Evolutionary conservation across 305 asterid genomes (phyloP).

Genomic region (Fraxinus latifolia): DNA sequence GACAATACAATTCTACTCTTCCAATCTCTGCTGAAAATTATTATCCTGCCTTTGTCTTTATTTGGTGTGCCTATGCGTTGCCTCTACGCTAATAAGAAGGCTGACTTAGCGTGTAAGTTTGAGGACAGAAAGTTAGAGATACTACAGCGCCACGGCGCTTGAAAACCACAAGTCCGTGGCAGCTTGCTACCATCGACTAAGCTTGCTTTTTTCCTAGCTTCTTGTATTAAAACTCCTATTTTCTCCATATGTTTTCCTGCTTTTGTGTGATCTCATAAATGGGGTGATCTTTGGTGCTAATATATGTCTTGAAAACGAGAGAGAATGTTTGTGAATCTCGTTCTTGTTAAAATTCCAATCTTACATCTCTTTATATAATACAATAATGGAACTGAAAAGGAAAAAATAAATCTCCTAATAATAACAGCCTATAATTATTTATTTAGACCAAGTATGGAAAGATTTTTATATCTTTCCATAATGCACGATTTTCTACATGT

Average conservation of each 20-base stretch:
- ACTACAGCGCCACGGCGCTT: neutral
- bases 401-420: no score
- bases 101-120: neutral
- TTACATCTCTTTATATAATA: no score
- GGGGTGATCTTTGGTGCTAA: constrained; percentile 7
- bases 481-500: no score
- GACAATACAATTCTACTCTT: neutral
- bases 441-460: no score
- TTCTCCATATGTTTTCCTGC: neutral
- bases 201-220: neutral
- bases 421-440: no score
- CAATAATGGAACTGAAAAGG: no score
- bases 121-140: neutral
- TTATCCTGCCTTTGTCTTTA: neutral
- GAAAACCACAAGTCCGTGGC: neutral
- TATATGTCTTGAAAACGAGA: neutral
- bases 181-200: neutral
- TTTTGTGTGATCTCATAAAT: constrained; percentile 1
- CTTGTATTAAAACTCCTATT: constrained; percentile 8
- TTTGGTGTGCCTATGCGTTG: neutral
- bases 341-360: no score
- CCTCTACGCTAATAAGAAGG: neutral
- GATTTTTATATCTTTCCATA: no score
- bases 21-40: neutral
- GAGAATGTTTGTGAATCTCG: no score